Evolutionary conservation across 176 grass and related monocot species (phyloP).

Genomic region (Carex parvula): DNA sequence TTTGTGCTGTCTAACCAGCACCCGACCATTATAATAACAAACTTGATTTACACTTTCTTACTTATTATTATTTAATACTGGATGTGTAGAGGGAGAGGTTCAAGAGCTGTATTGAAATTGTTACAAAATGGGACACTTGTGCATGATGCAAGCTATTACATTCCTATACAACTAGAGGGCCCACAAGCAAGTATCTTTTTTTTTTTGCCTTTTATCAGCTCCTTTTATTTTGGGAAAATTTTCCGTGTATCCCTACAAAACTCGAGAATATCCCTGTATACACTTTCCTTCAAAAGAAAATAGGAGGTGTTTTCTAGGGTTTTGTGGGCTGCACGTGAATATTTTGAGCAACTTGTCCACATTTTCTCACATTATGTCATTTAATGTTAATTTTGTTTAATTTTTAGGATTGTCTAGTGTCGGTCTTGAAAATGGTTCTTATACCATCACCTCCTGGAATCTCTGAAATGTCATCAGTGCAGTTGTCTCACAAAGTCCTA

Average conservation of each 20-base stretch:
- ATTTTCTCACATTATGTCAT: neutral
- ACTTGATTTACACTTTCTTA: neutral
- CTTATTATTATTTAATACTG: neutral
- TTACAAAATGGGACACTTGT: slow-evolving; percentile 49
- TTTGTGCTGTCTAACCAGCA: too few species aligned
- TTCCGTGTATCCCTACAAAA: neutral
- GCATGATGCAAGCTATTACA: slow-evolving; percentile 69
- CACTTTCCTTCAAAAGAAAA: too few species aligned
- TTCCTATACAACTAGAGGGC: slow-evolving; percentile 64
- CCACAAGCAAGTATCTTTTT: slow-evolving; percentile 42
- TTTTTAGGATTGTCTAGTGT: slow-evolving; percentile 53
- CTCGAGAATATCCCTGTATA: neutral
- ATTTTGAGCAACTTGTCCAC: neutral
- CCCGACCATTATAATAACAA: neutral
- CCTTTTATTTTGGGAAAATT: neutral
- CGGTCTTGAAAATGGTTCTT: slow-evolving; percentile 58
- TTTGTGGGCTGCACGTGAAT: neutral
- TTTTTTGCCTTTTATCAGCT: neutral
- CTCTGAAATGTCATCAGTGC: slow-evolving; percentile 19
- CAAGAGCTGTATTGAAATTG: slow-evolving; percentile 56
- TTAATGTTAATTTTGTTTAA: neutral
- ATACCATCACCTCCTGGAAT: slow-evolving; percentile 26
- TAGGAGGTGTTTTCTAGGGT: neutral
- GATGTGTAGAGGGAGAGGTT: slow-evolving; percentile 58
- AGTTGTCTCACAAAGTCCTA: slow-evolving; percentile 33